Evolutionary conservation across 2,329 filamentous ascomycete species (phyloP).

Genomic region (Hypoxylon sp.): DNA sequence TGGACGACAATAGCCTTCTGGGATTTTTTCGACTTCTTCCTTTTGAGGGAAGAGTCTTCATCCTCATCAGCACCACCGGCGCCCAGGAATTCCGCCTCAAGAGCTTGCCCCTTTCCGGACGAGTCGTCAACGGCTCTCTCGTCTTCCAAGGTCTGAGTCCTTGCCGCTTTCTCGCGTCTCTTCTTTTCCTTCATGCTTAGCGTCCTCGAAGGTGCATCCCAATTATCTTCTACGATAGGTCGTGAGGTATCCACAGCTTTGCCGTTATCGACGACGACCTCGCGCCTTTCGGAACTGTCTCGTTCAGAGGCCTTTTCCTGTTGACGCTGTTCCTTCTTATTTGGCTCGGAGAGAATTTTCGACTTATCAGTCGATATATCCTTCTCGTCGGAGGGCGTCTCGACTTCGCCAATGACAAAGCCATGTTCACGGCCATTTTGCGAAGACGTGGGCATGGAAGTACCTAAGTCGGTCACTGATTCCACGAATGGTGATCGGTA

Average conservation of each 20-base stretch:
- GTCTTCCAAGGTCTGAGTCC: conserved; percentile 46
- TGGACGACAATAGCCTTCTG: conserved; percentile 49
- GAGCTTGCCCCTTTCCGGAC: conserved; percentile 40
- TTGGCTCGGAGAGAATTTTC: conserved; percentile 47
- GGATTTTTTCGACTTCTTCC: conserved; percentile 48
- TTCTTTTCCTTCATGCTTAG: conserved; percentile 58
- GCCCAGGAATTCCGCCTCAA: conserved; percentile 40
- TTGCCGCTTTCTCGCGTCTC: conserved; percentile 59
- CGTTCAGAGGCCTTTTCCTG: conserved; percentile 56
- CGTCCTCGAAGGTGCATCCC: conserved; percentile 46
- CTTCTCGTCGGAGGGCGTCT: conserved; percentile 57
- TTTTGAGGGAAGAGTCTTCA: conserved; percentile 46
- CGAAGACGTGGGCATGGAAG: conserved; percentile 35
- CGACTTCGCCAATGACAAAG: conserved; percentile 63
- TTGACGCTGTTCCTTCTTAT: conserved; percentile 55
- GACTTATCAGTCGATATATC: conserved; percentile 45
- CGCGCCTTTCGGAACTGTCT: conserved; percentile 44
- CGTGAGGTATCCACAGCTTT: conserved; percentile 27
- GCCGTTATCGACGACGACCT: conserved; percentile 42
- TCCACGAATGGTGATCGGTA: conserved; percentile 66
- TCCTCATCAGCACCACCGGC: conserved; percentile 40
- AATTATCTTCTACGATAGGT: conserved; percentile 51
- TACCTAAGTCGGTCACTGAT: conserved; percentile 59
- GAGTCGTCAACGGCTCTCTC: conserved; percentile 39
- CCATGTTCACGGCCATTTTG: conserved; percentile 54